Percentiles rank a stretch among this genome's conserved stretches.
These are phyloP conservation scores for Cystofilobasidium bisporidii DNA, from an alignment of 768 basidiomycete species.

Conservation along the genomic window DNA sequence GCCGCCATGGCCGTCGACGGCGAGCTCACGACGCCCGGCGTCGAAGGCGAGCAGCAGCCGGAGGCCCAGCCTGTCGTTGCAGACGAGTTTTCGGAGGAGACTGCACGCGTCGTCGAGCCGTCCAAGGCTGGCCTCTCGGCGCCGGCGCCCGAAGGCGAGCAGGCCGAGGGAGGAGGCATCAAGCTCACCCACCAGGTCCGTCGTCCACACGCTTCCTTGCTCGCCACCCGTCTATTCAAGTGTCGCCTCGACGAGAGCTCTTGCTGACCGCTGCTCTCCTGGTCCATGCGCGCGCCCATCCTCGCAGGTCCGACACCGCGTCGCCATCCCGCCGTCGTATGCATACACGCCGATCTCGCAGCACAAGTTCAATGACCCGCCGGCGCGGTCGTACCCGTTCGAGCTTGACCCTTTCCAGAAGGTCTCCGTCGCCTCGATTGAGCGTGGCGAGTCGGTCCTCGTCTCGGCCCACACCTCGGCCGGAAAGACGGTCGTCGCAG, in stretches of 20 bases:
- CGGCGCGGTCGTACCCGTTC: constrained; percentile 89
- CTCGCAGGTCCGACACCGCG: constrained; percentile 82
- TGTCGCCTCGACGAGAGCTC: background rate
- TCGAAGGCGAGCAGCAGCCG: background rate
- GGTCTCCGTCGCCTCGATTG: constrained; percentile 88
- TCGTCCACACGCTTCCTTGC: background rate
- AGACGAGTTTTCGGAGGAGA: constrained; percentile 91
- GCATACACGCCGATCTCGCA: constrained; percentile 80
- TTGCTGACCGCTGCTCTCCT: background rate
- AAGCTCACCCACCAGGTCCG: constrained; percentile 72
- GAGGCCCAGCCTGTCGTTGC: constrained; percentile 59
- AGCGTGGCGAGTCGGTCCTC: constrained; percentile 91
- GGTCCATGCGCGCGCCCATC: too few species aligned
- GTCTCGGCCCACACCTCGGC: constrained; percentile 98
- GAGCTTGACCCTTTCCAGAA: constrained; percentile 93
- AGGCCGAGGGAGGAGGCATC: constrained; percentile 40
- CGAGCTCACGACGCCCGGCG: background rate
- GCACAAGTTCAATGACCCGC: constrained; percentile 83
- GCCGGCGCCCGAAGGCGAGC: background rate
- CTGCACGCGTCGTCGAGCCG: constrained; percentile 71
- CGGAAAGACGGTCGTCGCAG: constrained; percentile 98
- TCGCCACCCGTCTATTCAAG: background rate
- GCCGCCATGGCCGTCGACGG: background rate
- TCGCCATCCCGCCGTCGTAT: constrained; percentile 86
- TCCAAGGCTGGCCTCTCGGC: constrained; percentile 64